These are phyloP conservation scores for Apiospora aurea DNA, from an alignment of 2,329 filamentous ascomycete species.

Conservation along the genomic window DNA sequence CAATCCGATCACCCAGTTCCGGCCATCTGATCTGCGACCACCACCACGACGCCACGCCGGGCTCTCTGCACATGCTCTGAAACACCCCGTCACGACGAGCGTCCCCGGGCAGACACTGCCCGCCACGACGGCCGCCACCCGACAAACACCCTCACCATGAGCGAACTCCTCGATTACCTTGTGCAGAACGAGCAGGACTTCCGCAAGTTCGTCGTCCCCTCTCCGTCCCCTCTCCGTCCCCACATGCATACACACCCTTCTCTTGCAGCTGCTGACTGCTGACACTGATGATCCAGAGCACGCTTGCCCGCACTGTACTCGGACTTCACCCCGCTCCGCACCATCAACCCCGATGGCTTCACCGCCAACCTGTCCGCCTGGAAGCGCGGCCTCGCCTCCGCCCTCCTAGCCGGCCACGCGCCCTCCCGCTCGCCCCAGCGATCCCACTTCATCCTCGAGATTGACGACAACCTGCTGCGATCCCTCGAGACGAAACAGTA, in stretches of 20 bases:
- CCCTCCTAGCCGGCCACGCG: constrained; percentile 66
- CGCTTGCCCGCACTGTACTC: constrained; percentile 88
- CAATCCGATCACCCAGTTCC: neutral
- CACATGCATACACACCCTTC: neutral
- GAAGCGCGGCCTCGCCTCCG: constrained; percentile 75
- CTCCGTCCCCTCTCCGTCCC: constrained; percentile 23
- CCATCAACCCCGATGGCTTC: constrained; percentile 86
- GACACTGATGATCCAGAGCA: constrained; percentile 56
- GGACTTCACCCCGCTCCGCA: constrained; percentile 78
- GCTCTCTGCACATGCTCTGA: neutral
- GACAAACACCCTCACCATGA: constrained; percentile 51
- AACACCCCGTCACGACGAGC: neutral
- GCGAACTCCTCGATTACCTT: constrained; percentile 73
- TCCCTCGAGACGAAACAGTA: constrained; percentile 79
- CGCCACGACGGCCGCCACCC: neutral
- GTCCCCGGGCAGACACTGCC: constrained; percentile 6
- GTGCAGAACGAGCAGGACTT: constrained; percentile 68
- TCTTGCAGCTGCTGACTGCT: neutral
- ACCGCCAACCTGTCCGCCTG: constrained; percentile 80
- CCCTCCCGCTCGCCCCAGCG: constrained; percentile 51
- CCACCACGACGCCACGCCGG: neutral
- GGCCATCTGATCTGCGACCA: neutral
- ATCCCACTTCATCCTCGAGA: constrained; percentile 59
- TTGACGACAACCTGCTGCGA: constrained; percentile 70
- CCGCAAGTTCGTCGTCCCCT: constrained; percentile 52